Evolutionary conservation across 345 rosid species (phyloP), one percentile per base, ranked within the genome.

Genomic region (Populus tremula): DNA sequence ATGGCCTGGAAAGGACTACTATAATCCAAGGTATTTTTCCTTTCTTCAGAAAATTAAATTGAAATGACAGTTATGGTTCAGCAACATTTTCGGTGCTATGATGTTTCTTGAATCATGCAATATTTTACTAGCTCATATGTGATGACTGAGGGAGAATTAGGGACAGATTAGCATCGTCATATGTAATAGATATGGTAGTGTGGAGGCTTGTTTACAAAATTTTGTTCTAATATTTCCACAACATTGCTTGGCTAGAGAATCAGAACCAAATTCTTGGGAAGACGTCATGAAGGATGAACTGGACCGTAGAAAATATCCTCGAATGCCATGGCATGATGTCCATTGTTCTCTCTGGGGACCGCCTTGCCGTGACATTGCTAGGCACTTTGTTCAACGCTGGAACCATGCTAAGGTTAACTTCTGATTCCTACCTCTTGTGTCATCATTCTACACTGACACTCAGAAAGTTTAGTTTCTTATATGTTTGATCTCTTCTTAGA

Each of bases 261-360:
- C 96, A 76, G 99, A 95, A 82, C 99, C 99, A 66, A 91, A 95
- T 79, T 93, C 96, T 33, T 95, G 99, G 99, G 98, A 95, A 82
- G 99, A 93, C 70, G 82, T 93, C 16, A 90, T 87, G 90, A 91
- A 79, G 73, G 97, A 93, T 81, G 98, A 93, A 83, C 82, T 95
- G 61, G 90, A 92, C 12, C 87, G 97, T 12, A 76, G 67, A 80
- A 92, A 87, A 75, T 91, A 86, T 85, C 98, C 99, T 3, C 90
- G 97, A 53, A 95, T 95, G 99, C 99, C 99, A 1, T 95, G 99
- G 99, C 99, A 95, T 29, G 98, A 95, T 71, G 94, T 91, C 56
- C 98, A 95, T 3, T 95, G 99, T 62, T 96, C 99, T 79, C 87
- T 95, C 6, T 95, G 97, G 99, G 99, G 99, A 41, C 97, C 99